A percentile compares a stretch with the other conserved stretches of the same genome.
Evolutionary conservation across 2,329 filamentous ascomycete species (phyloP).

Genomic region (Fusarium tjaetaba): DNA sequence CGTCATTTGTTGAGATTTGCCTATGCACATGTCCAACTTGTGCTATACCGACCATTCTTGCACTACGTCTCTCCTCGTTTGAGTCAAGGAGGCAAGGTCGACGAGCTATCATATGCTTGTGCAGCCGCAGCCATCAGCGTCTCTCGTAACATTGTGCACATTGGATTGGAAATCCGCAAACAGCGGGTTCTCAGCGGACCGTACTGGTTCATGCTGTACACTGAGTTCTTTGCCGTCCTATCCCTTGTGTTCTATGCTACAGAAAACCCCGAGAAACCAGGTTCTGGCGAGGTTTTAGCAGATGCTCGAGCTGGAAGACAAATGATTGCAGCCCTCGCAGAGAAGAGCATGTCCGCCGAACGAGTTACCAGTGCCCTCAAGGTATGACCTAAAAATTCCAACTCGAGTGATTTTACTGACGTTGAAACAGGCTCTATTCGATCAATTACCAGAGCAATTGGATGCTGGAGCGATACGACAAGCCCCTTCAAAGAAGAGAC

Average conservation of each 20-base stretch:
- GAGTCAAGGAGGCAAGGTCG: slow-evolving; percentile 66
- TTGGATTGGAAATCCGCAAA: slow-evolving; percentile 80
- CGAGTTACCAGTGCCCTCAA: slow-evolving; percentile 81
- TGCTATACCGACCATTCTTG: slow-evolving; percentile 83
- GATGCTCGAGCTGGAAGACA: slow-evolving; percentile 88
- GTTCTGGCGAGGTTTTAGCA: slow-evolving; percentile 80
- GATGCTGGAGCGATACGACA: slow-evolving; percentile 59
- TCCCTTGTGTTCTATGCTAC: slow-evolving; percentile 82
- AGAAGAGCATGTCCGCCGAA: slow-evolving; percentile 89
- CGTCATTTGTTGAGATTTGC: slow-evolving; percentile 81
- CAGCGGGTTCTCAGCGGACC: slow-evolving; percentile 80
- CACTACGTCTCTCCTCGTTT: slow-evolving; percentile 80
- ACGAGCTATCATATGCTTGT: slow-evolving; percentile 82
- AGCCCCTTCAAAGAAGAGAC: slow-evolving; percentile 63
- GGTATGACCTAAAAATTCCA: slow-evolving; percentile 59
- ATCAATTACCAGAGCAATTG: slow-evolving; percentile 79
- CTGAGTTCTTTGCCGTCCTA: slow-evolving; percentile 82
- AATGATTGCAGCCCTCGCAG: slow-evolving; percentile 80
- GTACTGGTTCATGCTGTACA: slow-evolving; percentile 89
- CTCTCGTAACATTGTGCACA: slow-evolving; percentile 79
- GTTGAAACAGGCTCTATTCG: slow-evolving; percentile 77
- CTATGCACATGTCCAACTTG: slow-evolving; percentile 85
- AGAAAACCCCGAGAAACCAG: slow-evolving; percentile 80
- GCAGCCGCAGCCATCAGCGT: slow-evolving; percentile 70
- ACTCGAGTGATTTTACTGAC: slow-evolving; percentile 31